These are phyloP conservation scores for Clonostachys solani DNA, from an alignment of 2,329 filamentous ascomycete genomes.

Conservation along the genomic window DNA sequence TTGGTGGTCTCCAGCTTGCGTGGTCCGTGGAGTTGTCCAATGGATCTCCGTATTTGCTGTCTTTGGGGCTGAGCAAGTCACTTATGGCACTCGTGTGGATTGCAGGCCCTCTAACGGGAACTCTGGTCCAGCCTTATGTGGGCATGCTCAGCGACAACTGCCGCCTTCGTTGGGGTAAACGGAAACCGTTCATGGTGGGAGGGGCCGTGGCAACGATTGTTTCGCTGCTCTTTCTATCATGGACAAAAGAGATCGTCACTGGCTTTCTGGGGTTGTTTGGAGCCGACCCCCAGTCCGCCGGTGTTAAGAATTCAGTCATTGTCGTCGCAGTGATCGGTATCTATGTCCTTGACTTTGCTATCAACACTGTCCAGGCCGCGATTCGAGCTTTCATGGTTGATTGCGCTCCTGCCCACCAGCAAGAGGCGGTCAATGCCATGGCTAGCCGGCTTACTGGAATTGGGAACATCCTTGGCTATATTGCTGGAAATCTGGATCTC, in stretches of 20 bases:
- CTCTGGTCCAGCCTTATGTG: constrained; percentile 77
- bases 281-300: constrained; percentile 58
- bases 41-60: constrained; percentile 80
- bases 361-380: constrained; percentile 94
- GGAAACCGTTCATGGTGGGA: constrained; percentile 76
- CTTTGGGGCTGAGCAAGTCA: constrained; percentile 77
- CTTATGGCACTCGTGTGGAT: constrained; percentile 83
- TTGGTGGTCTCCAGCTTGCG: constrained; percentile 86
- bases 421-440: constrained; percentile 93
- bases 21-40: constrained; percentile 96
- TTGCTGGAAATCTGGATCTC: constrained; percentile 81
- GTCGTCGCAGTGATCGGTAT: constrained; percentile 80
- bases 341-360: constrained; percentile 88
- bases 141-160: constrained; percentile 80
- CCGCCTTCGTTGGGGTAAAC: constrained; percentile 68
- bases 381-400: constrained; percentile 93
- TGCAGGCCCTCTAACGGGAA: constrained; percentile 73
- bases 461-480: constrained; percentile 87
- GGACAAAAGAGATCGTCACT: constrained; percentile 68
- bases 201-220: constrained; percentile 64
- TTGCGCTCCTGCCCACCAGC: constrained; percentile 86
- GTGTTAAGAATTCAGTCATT: constrained; percentile 64
- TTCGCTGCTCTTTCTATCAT: constrained; percentile 66
- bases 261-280: constrained; percentile 68
- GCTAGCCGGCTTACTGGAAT: constrained; percentile 81